Evolutionary conservation across 2,329 filamentous ascomycete genomes (phyloP), one percentile per base, ranked within the genome.

Genomic region (Cladorrhinum sp.): DNA sequence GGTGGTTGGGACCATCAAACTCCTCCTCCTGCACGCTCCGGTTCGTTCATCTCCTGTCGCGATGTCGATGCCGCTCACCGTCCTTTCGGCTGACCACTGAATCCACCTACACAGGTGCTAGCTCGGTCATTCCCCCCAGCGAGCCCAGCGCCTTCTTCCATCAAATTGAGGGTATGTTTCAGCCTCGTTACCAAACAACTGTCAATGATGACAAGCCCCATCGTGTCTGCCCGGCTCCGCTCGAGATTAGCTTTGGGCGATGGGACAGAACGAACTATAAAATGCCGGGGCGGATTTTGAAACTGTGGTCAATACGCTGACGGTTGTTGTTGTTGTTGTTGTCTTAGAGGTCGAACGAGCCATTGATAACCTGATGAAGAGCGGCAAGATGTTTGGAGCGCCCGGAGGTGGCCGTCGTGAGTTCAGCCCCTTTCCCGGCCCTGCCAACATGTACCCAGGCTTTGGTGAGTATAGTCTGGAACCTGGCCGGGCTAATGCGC

Each of bases 331-430:
- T n/a, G 18, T 6, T 74, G 62, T 76, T 67, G 27, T 57, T 57
- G 60, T 65, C n/a, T 45, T 72, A 96, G 95, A 99, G 85, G 92
- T 99, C 70, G 95, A 98, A 67, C 89, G 93, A 74, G 93, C 93
- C 68, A 87, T 93, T 71, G 95, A 98, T 72, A 98, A 98, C 76
- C 85, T 99, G 63, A 85, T 93, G 72, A 98, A 98, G 84, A 96
- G 93, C 75, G 93, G 93, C 71, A 98, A 98, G 81, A 88, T 93
- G 78, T 95, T 93, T 77, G 86, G 83, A 71, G 78, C 79, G 72
- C 66, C 71, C 53, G 81, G 81, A 71, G 84, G 58, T 61, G 62
- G 80, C 71, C 91, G 95, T 76, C 90, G 93, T 83, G 91, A 96
- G 78, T 96, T 86, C 61, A 82, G 88, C 83, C 78, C 85, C 74